Percentiles rank a stretch among this genome's conserved stretches.
phyloP scores from a whole-genome alignment of 805 yeast species.

The Sungouiella thailandica region DNA sequence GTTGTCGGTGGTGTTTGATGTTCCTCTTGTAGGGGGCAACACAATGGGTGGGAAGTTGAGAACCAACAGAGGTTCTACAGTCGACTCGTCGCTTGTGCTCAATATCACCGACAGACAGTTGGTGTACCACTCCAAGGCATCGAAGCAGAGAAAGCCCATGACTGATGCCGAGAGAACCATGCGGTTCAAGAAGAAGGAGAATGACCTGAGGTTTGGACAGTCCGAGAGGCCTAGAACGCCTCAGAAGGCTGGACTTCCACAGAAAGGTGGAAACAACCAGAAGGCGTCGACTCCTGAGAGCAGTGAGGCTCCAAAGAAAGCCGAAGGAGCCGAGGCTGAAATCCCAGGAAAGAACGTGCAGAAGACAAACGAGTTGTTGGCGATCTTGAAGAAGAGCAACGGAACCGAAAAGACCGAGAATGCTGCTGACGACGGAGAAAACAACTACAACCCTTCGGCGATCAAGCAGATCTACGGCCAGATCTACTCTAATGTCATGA shows the following conservation, averaged over 20 bases:
- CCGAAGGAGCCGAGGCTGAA: conserved; percentile 6
- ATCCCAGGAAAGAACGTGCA: conserved; percentile 17
- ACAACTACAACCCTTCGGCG: conserved; percentile 22
- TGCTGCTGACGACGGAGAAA: conserved; percentile 2
- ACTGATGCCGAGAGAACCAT: conserved; percentile 14
- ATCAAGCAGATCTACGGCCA: conserved; percentile 40
- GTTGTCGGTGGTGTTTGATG: conserved; percentile 79
- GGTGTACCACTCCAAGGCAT: conserved; percentile 68
- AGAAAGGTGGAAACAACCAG: no score
- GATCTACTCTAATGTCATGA: conserved; percentile 40
- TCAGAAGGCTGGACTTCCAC: no score
- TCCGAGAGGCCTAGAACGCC: conserved; percentile 2
- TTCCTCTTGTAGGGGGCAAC: conserved; percentile 77
- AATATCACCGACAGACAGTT: conserved; percentile 73
- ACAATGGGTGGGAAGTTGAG: conserved; percentile 71
- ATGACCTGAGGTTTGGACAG: no score
- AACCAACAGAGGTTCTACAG: conserved; percentile 77
- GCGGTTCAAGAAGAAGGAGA: not conserved
- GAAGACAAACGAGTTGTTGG: conserved; percentile 27
- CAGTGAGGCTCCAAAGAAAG: conserved; percentile 1
- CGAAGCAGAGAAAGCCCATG: conserved; percentile 35
- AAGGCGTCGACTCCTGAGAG: conserved; percentile 6
- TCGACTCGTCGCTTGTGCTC: conserved; percentile 77
- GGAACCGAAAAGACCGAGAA: conserved; percentile 4
- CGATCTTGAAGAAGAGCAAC: conserved; percentile 21